Evolutionary conservation across 176 grass and related monocot species (phyloP).

Genomic region (Dendrocalamus sinicus): DNA sequence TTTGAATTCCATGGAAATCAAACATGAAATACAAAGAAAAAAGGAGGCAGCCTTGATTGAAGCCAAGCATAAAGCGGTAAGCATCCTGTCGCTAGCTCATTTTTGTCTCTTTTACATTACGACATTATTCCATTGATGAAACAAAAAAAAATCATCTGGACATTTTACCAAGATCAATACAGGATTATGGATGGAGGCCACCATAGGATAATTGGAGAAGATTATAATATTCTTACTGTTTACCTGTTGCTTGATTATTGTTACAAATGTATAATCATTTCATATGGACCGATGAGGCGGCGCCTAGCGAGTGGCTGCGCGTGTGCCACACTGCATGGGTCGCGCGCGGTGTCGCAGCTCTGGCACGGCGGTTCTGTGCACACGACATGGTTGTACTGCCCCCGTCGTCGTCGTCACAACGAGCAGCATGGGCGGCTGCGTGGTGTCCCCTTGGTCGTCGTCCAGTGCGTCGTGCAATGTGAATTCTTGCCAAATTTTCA

Average conservation of each 20-base stretch:
- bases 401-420: no score
- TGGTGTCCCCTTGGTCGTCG: no score
- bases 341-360: no score
- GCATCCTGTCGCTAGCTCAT: constrained; percentile 9
- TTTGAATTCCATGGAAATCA: constrained; percentile 90
- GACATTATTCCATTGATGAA: constrained; percentile 1
- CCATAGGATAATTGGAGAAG: not conserved
- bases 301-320: no score
- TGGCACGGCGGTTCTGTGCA: no score
- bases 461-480: no score
- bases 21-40: constrained; percentile 91
- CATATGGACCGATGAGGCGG: no score
- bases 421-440: no score
- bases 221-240: not conserved
- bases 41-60: constrained; percentile 75
- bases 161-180: constrained; percentile 8
- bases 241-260: constrained; percentile 5
- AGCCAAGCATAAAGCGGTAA: constrained; percentile 72
- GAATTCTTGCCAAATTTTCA: no score
- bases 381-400: no score
- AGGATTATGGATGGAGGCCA: not conserved
- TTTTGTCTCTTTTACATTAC: not conserved
- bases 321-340: no score
- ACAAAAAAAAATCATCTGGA: not conserved
- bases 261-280: no score